Percentiles rank a stretch among this genome's conserved stretches.
Evolutionary conservation across 768 basidiomycete genomes (phyloP).

Genomic region (Xerocomellus intermedius): DNA sequence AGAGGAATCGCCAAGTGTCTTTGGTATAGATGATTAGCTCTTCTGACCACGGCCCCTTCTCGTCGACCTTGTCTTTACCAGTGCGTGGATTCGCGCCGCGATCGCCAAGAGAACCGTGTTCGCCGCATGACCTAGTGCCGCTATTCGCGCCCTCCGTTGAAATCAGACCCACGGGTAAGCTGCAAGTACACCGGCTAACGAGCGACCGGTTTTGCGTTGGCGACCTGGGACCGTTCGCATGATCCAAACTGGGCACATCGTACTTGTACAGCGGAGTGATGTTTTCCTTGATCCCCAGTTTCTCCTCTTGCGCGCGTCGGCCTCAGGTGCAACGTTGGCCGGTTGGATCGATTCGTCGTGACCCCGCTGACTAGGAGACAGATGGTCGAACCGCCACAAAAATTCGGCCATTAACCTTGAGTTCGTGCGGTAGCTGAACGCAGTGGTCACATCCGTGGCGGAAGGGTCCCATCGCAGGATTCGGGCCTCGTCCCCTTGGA

Average conservation of each 20-base stretch:
- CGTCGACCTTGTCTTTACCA: too few relatives aligned
- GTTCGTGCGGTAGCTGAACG: not conserved
- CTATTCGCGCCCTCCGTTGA: too few relatives aligned
- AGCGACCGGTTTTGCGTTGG: not conserved
- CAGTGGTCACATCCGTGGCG: not conserved
- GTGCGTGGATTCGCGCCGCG: too few relatives aligned
- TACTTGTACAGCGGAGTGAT: not conserved
- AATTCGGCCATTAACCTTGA: not conserved
- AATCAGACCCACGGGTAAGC: too few relatives aligned
- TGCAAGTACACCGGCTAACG: too few relatives aligned
- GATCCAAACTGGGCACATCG: not conserved
- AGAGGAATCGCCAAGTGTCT: too few relatives aligned
- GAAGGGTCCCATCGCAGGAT: constrained; percentile 37
- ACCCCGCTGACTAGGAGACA: not conserved
- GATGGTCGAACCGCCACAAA: not conserved
- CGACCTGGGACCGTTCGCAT: not conserved
- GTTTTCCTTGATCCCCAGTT: not conserved
- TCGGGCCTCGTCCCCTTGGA: constrained; percentile 25
- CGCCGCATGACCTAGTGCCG: too few relatives aligned
- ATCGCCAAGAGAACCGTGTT: too few relatives aligned
- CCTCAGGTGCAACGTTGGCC: not conserved
- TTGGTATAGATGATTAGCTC: too few relatives aligned
- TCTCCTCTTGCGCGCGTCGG: not conserved
- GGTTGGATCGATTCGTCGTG: not conserved
- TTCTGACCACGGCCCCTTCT: too few relatives aligned